Conservation (phyloP, 331 rosid genomes). For the Spiraea crenata region DNA sequence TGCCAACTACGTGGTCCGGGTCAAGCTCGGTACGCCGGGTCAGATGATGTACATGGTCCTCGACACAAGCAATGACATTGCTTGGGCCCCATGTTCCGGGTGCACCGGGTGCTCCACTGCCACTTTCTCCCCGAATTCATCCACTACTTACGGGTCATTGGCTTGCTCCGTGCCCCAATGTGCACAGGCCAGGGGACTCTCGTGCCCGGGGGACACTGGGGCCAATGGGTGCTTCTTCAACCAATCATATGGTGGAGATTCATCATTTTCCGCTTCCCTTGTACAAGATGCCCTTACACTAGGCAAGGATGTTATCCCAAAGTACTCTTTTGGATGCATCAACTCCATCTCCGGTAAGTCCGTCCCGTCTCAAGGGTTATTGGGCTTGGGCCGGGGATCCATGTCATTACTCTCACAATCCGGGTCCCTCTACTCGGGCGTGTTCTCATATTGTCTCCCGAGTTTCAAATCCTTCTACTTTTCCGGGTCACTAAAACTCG, state of each 20-base stretch:
- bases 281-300: slow-evolving; percentile 55
- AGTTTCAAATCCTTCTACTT: slow-evolving; percentile 86
- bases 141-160: slow-evolving; percentile 46
- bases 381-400: slow-evolving; percentile 92
- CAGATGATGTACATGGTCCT: slow-evolving; percentile 74
- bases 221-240: slow-evolving; percentile 55
- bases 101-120: slow-evolving; percentile 66
- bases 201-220: slow-evolving; percentile 47
- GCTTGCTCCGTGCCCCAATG: slow-evolving; percentile 69
- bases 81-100: slow-evolving; percentile 78
- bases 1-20: slow-evolving; percentile 72
- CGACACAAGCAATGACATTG: slow-evolving; percentile 79
- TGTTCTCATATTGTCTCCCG: slow-evolving; percentile 84
- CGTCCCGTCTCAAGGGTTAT: slow-evolving; percentile 72
- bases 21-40: slow-evolving; percentile 72
- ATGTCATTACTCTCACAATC: slow-evolving; percentile 67
- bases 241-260: slow-evolving; percentile 73
- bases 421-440: slow-evolving; percentile 57
- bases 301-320: slow-evolving; percentile 36
- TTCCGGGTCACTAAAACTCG: slow-evolving; percentile 85
- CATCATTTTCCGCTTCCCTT: slow-evolving; percentile 67
- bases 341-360: slow-evolving; percentile 48
- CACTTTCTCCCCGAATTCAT: slow-evolving; percentile 49
- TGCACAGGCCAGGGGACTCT: slow-evolving; percentile 56
- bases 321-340: slow-evolving; percentile 69